These are phyloP conservation scores for Fusarium subglutinans DNA, from an alignment of 2,329 filamentous ascomycete species.

Conservation along the genomic window DNA sequence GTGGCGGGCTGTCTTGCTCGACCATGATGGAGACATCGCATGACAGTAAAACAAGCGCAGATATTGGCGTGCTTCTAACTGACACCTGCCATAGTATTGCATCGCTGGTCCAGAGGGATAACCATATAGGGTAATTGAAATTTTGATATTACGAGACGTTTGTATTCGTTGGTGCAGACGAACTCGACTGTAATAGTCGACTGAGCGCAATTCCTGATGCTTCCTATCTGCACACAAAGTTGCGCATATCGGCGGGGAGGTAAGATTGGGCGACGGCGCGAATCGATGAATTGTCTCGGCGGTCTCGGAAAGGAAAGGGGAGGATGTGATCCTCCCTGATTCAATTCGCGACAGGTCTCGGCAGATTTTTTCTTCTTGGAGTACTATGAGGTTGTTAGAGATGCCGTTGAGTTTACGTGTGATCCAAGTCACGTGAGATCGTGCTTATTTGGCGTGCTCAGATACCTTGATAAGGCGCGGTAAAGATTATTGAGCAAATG, in stretches of 20 bases:
- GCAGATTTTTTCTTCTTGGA: constrained; percentile 2
- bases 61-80: neutral
- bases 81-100: neutral
- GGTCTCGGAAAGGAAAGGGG: neutral
- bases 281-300: constrained; percentile 20
- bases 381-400: neutral
- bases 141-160: neutral
- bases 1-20: constrained; percentile 38
- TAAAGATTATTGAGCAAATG: neutral
- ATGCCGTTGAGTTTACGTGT: constrained; percentile 12
- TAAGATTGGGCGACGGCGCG: neutral
- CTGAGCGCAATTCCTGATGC: constrained; percentile 12
- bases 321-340: neutral
- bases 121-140: neutral
- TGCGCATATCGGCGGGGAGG: neutral
- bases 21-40: constrained; percentile 31
- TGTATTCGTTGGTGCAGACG: neutral
- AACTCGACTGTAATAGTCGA: constrained; percentile 18
- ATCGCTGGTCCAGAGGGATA: neutral
- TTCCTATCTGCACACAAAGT: constrained; percentile 8
- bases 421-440: constrained; percentile 34
- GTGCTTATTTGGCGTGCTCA: constrained; percentile 18
- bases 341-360: constrained; percentile 26
- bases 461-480: constrained; percentile 13
- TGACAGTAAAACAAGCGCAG: constrained; percentile 23